Evolutionary conservation across 164 flowering plant species (phyloP), one percentile per base, ranked within the genome.

Genomic region (Magnolia sinica): DNA sequence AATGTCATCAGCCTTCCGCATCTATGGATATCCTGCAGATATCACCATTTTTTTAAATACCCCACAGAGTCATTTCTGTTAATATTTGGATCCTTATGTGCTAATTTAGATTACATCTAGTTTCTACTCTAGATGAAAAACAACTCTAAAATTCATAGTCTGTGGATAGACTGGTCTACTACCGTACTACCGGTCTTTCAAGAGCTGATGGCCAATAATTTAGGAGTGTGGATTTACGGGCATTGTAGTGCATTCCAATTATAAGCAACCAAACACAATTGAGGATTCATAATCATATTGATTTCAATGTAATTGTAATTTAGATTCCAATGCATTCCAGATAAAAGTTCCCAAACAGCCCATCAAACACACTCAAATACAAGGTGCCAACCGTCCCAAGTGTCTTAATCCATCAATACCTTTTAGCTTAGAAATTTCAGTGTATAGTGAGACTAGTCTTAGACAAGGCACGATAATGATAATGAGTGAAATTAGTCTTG

Each of bases 171-270:
- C 61, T 3, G 22, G 7, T 83, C 84, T 14, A 50, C 31, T 4
- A 79, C 83, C 0, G 78, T 82, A 2, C 45, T 87, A 22, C 87
- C 86, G 8, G 76, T 58, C 68, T 78, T 85, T 22, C 65, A 79
- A 64, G 67, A 82, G 59, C 81, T 85, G 3, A 81, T 84, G 82
- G 72, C 66, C 11, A 82, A 78, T 74, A 83, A 72, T 37, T 76
- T 84, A 55, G 59, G 79, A 3, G 74, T 84, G 11, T 84, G 88
- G 88, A 73, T 87, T 16, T 87, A 82, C 69, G 85, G 88, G 88
- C 71, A 81, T 23, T 23, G 24, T 23, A 23, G 24, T 23, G 24
- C 24, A 23, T 23, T 23, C 24, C 24, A 23, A 23, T 23, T 23
- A 23, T 1, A 23, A 23, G 24, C 24, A 23, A 23, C 24, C 24